Evolutionary conservation across 31 red algal genomes (phyloP).

Genomic region (Asparagopsis taxiformis): DNA sequence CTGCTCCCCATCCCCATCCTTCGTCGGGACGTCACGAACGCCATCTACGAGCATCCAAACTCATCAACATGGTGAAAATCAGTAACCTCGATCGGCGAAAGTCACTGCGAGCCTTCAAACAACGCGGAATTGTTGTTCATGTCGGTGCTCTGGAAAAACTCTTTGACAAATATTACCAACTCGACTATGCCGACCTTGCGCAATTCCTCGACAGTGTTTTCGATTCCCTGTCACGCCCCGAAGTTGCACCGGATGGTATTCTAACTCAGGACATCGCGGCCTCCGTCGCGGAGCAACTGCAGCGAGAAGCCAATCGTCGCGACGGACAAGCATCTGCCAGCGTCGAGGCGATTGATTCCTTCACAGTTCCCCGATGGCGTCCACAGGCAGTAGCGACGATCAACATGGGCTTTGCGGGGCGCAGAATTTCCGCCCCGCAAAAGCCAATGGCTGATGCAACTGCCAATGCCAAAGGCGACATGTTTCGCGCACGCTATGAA

Average conservation of each 20-base stretch:
- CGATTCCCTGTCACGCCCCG: constrained; percentile 21
- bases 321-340: constrained; percentile 15
- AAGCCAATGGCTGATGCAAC: constrained; percentile 28
- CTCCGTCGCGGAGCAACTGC: constrained; percentile 30
- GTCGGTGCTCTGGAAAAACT: constrained; percentile 60
- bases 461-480: constrained; percentile 33
- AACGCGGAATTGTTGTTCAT: constrained; percentile 68
- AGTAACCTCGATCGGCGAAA: constrained; percentile 13
- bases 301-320: constrained; percentile 20
- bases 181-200: constrained; percentile 18
- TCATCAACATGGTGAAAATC: too few relatives aligned
- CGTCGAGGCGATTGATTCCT: constrained; percentile 40
- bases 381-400: constrained; percentile 22
- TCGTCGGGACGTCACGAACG: too few relatives aligned
- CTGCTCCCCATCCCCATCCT: too few relatives aligned
- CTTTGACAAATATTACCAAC: constrained; percentile 17
- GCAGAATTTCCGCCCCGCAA: constrained; percentile 15
- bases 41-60: too few relatives aligned
- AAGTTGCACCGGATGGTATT: constrained; percentile 30
- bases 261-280: constrained; percentile 39
- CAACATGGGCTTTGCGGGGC: constrained; percentile 5
- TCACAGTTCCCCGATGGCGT: constrained; percentile 53
- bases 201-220: constrained; percentile 60
- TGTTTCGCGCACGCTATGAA: constrained; percentile 63
- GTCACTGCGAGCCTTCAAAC: constrained; percentile 52